Base-by-base conservation (phyloP, 2,329 filamentous ascomycete species). In the Apiospora rasikravindrae region DNA sequence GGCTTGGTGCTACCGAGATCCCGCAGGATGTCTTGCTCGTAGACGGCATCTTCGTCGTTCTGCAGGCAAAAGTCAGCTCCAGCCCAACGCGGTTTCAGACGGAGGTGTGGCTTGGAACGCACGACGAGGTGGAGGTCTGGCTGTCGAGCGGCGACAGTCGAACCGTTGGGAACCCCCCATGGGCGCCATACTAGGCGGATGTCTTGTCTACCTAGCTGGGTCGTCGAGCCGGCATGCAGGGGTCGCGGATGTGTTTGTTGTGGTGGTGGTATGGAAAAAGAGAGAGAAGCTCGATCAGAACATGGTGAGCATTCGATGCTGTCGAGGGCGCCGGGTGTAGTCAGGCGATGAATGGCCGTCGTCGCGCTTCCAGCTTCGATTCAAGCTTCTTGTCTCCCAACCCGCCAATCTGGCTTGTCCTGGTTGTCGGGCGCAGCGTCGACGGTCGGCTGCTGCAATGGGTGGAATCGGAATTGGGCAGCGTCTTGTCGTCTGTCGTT, bases 1-100 rank as follows among this genome's bases (percentile, higher is more conserved):
- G 96, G 95, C 83, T 96, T 97, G 76, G 96, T 91, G 81, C 91
- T 96, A 78, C 92, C 93, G 11, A 91, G 90, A 79, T 97, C 94
- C 77, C 95, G 93, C 75, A 96, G 86, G 73, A 98, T 91, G 82
- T 99, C 96, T 84, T 98, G 95, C 85, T 99, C 97, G 87, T 98
- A 99, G 73, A 97, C 90, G 71, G 94, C 92, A 84, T 99, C 96
- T 84, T 97, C 94, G 80, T 95, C 93, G 77, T 91, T 88, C 90
- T 96, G 75, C 77, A 76, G 78, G 77, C 49, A 53, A 44, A 76
- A 80, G 73, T 85, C 78, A 75, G 71, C 11, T 66, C 53, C 40
- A 40, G 57, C 22, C 57, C 57, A 40, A 14, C 4, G 69, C 22
- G 33, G 8, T 33, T n/a, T 26, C 7, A 29, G 47, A n/a, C 19